phyloP scores from a whole-genome alignment of 2,329 filamentous ascomycete genomes.

The Fusarium robinianum region DNA sequence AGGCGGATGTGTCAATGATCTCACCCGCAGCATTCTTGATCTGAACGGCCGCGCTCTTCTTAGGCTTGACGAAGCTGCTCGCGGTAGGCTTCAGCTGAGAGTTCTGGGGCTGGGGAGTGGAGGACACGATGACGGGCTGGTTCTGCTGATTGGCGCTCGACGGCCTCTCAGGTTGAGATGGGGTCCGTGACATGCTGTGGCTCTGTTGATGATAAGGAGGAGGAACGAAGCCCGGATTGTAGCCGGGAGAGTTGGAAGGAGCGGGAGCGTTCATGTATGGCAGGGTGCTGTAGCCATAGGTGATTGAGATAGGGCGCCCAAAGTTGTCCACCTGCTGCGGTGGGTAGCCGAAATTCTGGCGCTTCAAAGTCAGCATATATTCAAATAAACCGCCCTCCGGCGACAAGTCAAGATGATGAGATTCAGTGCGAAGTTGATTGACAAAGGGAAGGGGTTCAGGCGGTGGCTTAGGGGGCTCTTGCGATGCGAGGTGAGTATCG shows the following conservation, averaged over 20 bases:
- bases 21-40: constrained; percentile 87
- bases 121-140: constrained; percentile 65
- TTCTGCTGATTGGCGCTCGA: constrained; percentile 67
- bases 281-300: constrained; percentile 52
- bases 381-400: constrained; percentile 74
- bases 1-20: constrained; percentile 68
- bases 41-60: constrained; percentile 74
- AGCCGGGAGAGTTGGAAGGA: constrained; percentile 56
- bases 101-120: constrained; percentile 65
- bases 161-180: constrained; percentile 74
- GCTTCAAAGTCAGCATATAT: constrained; percentile 69
- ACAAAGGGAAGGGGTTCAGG: constrained; percentile 14
- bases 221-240: constrained; percentile 51
- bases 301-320: constrained; percentile 44
- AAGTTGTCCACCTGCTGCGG: constrained; percentile 49
- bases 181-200: constrained; percentile 79
- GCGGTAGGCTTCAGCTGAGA: constrained; percentile 57
- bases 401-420: constrained; percentile 61
- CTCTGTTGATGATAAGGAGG: constrained; percentile 55
- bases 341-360: constrained; percentile 66
- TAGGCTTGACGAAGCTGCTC: constrained; percentile 55
- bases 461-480: constrained; percentile 19
- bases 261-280: constrained; percentile 55
- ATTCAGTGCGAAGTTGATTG: constrained; percentile 17
- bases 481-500: constrained; percentile 29